Percentiles rank a stretch among this genome's conserved stretches.
These are phyloP conservation scores for Pogostemon cablin DNA, from an alignment of 257 asterid species.

Conservation along the genomic window DNA sequence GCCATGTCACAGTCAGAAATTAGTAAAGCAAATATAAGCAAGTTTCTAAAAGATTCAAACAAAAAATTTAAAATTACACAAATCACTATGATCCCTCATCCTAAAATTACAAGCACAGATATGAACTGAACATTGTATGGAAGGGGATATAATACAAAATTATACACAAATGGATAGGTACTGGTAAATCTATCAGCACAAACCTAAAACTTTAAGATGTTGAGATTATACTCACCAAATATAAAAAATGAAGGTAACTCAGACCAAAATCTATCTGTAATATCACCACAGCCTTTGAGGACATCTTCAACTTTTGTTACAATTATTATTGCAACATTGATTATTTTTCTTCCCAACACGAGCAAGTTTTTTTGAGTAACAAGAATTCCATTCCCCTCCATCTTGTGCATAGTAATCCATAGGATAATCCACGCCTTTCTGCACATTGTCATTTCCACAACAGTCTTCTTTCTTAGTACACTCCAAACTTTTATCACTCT, in stretches of 20 bases:
- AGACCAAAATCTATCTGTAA: conserved; percentile 17
- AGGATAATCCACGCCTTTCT: conserved; percentile 67
- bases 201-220: conserved; percentile 8
- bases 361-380: conserved; percentile 69
- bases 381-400: conserved; percentile 96
- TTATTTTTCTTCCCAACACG: conserved; percentile 42
- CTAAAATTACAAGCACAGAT: conserved; percentile 7
- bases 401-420: conserved; percentile 98
- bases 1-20: background rate
- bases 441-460: conserved; percentile 42
- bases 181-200: conserved; percentile 6
- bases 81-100: background rate
- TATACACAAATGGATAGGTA: conserved; percentile 5
- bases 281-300: background rate
- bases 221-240: conserved; percentile 21
- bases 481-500: conserved; percentile 34
- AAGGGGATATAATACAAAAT: background rate
- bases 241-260: conserved; percentile 27
- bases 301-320: conserved; percentile 33
- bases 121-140: background rate
- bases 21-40: background rate
- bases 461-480: conserved; percentile 44
- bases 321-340: conserved; percentile 42
- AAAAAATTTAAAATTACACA: background rate
- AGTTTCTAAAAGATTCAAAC: background rate